These are phyloP conservation scores for Rhizophagus sp. DNA, from an alignment of 192 early-diverging fungal genomes.

Conservation along the genomic window DNA sequence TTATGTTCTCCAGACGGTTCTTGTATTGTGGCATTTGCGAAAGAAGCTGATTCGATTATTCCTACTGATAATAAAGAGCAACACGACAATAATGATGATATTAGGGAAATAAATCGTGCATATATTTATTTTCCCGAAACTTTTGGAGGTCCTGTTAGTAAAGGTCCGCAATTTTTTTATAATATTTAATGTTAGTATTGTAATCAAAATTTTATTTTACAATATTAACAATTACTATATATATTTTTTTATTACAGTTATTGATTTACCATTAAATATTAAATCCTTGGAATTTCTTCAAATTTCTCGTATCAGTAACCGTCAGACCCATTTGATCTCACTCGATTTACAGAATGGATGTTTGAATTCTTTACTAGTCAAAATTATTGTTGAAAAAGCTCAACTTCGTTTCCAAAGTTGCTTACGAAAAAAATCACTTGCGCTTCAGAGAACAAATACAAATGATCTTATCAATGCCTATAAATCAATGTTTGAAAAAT, in stretches of 20 bases:
- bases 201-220: too few relatives aligned
- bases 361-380: neutral
- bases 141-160: neutral
- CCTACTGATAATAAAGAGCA: too few relatives aligned
- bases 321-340: neutral
- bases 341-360: conserved; percentile 4
- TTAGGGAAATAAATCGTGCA: neutral
- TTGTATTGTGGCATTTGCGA: conserved; percentile 25
- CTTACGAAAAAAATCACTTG: neutral
- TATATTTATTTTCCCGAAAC: neutral
- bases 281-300: neutral
- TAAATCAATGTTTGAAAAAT: conserved; percentile 11
- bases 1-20: conserved; percentile 20
- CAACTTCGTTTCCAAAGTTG: neutral
- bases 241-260: neutral
- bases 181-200: too few relatives aligned
- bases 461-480: conserved; percentile 9
- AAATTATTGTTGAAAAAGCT: conserved; percentile 7
- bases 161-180: too few relatives aligned
- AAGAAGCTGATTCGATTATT: neutral
- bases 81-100: neutral
- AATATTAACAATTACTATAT: too few relatives aligned
- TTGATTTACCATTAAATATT: neutral
- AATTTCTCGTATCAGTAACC: neutral
- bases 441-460: neutral